Conservation (phyloP, 768 basidiomycete species). For the Collybiopsis luxurians region DNA sequence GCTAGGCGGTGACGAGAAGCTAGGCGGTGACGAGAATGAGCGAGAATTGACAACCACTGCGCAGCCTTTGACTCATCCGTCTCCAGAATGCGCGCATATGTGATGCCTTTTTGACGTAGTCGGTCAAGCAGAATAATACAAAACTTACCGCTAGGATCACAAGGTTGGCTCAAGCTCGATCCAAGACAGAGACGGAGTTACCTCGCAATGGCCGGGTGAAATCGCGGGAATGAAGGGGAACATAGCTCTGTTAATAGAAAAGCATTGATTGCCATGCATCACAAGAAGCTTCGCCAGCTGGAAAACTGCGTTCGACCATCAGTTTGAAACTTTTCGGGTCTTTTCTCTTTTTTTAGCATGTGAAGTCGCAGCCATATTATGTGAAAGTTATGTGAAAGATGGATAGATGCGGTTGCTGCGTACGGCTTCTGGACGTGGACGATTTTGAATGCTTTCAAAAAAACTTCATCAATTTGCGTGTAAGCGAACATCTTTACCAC, state of each 20-base stretch:
- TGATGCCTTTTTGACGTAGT: background rate
- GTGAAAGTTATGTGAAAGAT: background rate
- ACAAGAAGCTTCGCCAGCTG: too few species aligned
- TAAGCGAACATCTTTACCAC: too few species aligned
- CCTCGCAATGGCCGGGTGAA: too few species aligned
- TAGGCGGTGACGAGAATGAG: background rate
- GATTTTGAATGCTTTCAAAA: too few species aligned
- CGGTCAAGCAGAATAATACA: background rate
- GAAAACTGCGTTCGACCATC: too few species aligned
- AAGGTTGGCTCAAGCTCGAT: background rate
- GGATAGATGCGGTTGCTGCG: too few species aligned
- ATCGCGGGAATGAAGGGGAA: background rate
- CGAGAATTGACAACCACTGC: background rate
- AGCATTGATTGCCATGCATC: too few species aligned
- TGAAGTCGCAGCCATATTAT: background rate
- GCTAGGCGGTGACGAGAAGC: too few species aligned
- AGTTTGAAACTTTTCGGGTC: background rate
- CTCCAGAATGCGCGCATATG: background rate
- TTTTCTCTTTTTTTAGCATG: background rate
- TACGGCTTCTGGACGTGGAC: too few species aligned
- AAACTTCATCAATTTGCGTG: too few species aligned
- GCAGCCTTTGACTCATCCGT: background rate
- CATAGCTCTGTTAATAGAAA: background rate
- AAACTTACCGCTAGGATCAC: background rate
- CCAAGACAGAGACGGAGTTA: too few species aligned